Evolutionary conservation across 331 rosid genomes (phyloP).

Genomic region (Malus hybrid): DNA sequence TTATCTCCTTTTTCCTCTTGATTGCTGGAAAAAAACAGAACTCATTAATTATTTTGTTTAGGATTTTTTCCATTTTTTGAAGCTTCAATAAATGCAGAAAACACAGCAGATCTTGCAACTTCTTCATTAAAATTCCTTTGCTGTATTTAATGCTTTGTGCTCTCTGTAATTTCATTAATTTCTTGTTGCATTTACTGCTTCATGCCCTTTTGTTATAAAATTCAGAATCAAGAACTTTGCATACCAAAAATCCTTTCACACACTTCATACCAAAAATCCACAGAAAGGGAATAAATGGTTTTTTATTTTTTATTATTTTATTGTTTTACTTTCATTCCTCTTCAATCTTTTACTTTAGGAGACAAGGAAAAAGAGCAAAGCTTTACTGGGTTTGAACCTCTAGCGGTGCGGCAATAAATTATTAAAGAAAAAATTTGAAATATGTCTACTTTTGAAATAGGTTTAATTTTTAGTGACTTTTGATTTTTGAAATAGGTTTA

Average conservation of each 20-base stretch:
- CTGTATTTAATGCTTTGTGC: background rate
- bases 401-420: background rate
- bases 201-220: background rate
- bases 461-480: no score
- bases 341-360: background rate
- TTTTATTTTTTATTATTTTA: background rate
- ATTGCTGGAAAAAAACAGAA: background rate
- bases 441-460: no score
- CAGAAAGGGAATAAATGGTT: background rate
- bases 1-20: background rate
- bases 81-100: conserved; percentile 16
- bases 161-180: background rate
- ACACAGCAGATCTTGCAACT: conserved; percentile 21
- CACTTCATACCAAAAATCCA: background rate
- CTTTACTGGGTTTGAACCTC: conserved; percentile 3
- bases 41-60: background rate
- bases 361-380: background rate
- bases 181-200: background rate
- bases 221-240: background rate
- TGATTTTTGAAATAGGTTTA: no score
- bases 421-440: no score
- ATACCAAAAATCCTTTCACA: background rate
- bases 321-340: no score
- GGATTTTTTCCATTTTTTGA: background rate
- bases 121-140: background rate